These are phyloP conservation scores for Aethionema arabicum DNA, from an alignment of 345 rosid species.

Conservation along the genomic window DNA sequence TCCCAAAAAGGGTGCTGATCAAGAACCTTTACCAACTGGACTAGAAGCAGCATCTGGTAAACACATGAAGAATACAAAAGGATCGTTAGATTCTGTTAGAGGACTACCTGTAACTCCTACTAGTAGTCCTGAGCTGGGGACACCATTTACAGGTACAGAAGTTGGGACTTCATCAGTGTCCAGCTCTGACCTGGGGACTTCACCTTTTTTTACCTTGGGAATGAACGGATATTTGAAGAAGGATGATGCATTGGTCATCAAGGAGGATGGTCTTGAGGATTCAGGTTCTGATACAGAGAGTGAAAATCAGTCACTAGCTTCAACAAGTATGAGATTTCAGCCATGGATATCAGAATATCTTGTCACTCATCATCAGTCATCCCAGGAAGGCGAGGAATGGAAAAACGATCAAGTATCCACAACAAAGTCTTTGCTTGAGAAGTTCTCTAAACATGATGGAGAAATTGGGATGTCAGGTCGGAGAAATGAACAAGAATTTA, in stretches of 20 bases:
- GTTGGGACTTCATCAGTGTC: conserved; percentile 94
- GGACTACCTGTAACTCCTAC: conserved; percentile 87
- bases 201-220: conserved; percentile 69
- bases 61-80: conserved; percentile 42
- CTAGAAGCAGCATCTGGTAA: conserved; percentile 50
- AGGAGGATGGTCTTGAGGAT: conserved; percentile 60
- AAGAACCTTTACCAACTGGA: conserved; percentile 43
- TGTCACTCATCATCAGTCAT: conserved; percentile 48
- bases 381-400: conserved; percentile 54
- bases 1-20: conserved; percentile 53
- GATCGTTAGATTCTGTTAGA: conserved; percentile 49
- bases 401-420: conserved; percentile 48
- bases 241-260: conserved; percentile 51
- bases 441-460: conserved; percentile 62
- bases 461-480: conserved; percentile 53
- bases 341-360: conserved; percentile 80
- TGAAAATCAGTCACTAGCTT: conserved; percentile 70
- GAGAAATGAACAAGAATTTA: conserved; percentile 56
- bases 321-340: conserved; percentile 80
- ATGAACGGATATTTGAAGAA: conserved; percentile 65
- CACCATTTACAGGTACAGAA: conserved; percentile 94
- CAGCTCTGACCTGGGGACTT: conserved; percentile 92
- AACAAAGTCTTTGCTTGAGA: conserved; percentile 56
- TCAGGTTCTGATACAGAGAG: conserved; percentile 81
- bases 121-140: conserved; percentile 95